These are phyloP conservation scores for Theobroma grandiflorum DNA, from an alignment of 441 rosid species.

Conservation along the genomic window DNA sequence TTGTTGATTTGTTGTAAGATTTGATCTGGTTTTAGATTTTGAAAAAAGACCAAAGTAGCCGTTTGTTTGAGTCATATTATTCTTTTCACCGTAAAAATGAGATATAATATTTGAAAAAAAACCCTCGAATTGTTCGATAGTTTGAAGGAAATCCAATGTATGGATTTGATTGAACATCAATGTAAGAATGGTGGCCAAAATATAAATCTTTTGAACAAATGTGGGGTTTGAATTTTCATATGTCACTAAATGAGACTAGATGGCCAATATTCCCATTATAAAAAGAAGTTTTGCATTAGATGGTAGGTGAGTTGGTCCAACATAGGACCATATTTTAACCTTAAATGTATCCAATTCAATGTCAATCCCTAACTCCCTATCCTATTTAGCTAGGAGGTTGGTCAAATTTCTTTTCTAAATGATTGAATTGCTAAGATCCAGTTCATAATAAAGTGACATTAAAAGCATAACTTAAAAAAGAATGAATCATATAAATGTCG, in stretches of 20 bases:
- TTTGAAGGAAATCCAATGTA: neutral
- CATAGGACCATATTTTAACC: neutral
- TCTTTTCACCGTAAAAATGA: neutral
- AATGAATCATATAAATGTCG: neutral
- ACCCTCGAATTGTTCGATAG: neutral
- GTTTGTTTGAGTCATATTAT: neutral
- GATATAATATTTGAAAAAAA: neutral
- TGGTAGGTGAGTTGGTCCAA: slow-evolving; percentile 4
- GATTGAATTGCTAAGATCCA: neutral
- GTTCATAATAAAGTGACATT: neutral
- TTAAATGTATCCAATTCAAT: neutral
- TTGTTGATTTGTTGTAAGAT: neutral
- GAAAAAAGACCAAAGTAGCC: slow-evolving; percentile 27
- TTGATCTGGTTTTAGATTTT: slow-evolving; percentile 18
- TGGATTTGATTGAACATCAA: neutral
- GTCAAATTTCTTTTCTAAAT: slow-evolving; percentile 9
- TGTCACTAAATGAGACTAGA: neutral
- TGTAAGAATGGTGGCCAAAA: neutral
- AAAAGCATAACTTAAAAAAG: neutral
- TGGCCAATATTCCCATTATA: neutral
- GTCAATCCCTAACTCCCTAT: neutral
- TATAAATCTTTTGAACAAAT: neutral
- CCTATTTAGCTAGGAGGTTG: neutral
- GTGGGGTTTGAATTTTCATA: neutral
- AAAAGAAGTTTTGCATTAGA: neutral